Percentiles rank a stretch among this genome's conserved stretches.
phyloP scores from a whole-genome alignment of 2,329 filamentous ascomycete species.

The Ascochyta clinopodiicola region DNA sequence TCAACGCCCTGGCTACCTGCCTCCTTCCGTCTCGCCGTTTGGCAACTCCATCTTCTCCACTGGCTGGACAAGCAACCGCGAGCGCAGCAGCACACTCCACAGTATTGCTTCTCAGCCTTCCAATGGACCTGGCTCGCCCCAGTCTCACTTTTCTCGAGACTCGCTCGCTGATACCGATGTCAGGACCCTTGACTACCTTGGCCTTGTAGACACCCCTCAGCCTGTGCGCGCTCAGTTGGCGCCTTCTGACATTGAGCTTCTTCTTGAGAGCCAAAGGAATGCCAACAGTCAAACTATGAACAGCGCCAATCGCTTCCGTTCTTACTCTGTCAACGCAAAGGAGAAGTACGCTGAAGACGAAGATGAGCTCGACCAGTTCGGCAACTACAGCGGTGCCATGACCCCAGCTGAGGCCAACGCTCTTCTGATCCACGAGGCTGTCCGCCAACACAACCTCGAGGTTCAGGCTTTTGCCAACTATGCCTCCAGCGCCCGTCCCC shows the following conservation, averaged over 20 bases:
- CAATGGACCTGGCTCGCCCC: constrained; percentile 86
- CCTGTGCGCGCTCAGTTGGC: constrained; percentile 75
- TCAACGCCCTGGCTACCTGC: constrained; percentile 75
- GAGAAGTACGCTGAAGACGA: constrained; percentile 95
- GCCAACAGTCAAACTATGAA: constrained; percentile 68
- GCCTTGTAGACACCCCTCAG: constrained; percentile 91
- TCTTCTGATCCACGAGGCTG: constrained; percentile 70
- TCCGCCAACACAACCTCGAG: constrained; percentile 89
- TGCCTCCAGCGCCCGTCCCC: constrained; percentile 79
- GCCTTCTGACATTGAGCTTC: constrained; percentile 61
- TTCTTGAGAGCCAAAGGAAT: constrained; percentile 59
- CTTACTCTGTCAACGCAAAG: constrained; percentile 98
- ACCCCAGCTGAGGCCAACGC: constrained; percentile 67
- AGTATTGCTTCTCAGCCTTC: constrained; percentile 87
- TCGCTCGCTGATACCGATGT: constrained; percentile 87
- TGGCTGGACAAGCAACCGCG: constrained; percentile 81
- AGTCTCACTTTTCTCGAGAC: constrained; percentile 84
- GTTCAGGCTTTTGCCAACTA: constrained; percentile 92
- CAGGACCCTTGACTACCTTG: constrained; percentile 92
- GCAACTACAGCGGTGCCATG: constrained; percentile 64
- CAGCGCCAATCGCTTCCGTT: constrained; percentile 84
- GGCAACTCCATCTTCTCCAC: constrained; percentile 88
- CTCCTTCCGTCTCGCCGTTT: constrained; percentile 69
- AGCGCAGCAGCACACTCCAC: constrained; percentile 85
- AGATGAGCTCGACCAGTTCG: constrained; percentile 77